A percentile compares a stretch with the other conserved stretches of the same genome.
Conservation (phyloP, 352 stramenopile species). For the Phytophthora sp. region DNA sequence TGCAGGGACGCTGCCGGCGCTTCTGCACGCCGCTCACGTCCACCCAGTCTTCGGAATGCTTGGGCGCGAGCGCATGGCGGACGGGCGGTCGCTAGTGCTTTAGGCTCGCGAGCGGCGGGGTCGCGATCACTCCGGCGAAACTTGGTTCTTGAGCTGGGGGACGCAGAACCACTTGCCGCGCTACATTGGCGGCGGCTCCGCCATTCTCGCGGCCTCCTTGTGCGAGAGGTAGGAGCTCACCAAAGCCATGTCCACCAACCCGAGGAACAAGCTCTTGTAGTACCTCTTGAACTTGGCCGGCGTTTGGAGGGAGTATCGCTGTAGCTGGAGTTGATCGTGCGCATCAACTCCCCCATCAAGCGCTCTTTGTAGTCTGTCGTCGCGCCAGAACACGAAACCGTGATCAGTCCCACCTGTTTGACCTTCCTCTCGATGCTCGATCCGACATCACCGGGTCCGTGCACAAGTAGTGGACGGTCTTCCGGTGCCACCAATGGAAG, state of each 20-base stretch:
- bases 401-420: not conserved
- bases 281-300: not conserved
- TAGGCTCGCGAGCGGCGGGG: not conserved
- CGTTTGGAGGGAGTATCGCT: too few relatives aligned
- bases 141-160: not conserved
- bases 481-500: not conserved
- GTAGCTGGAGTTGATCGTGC: too few relatives aligned
- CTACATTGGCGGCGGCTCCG: not conserved
- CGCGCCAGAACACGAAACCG: not conserved
- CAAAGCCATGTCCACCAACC: not conserved
- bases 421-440: not conserved
- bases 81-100: not conserved
- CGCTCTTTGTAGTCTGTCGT: not conserved
- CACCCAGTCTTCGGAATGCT: not conserved
- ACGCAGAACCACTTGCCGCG: not conserved
- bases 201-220: not conserved
- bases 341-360: too few relatives aligned
- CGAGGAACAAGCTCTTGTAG: not conserved
- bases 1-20: too few relatives aligned
- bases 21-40: not conserved
- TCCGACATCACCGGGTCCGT: not conserved
- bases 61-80: not conserved
- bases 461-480: not conserved
- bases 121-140: not conserved
- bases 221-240: not conserved